phyloP scores from a whole-genome alignment of 78 protist species.

The Dictyostelium capitatum region DNA sequence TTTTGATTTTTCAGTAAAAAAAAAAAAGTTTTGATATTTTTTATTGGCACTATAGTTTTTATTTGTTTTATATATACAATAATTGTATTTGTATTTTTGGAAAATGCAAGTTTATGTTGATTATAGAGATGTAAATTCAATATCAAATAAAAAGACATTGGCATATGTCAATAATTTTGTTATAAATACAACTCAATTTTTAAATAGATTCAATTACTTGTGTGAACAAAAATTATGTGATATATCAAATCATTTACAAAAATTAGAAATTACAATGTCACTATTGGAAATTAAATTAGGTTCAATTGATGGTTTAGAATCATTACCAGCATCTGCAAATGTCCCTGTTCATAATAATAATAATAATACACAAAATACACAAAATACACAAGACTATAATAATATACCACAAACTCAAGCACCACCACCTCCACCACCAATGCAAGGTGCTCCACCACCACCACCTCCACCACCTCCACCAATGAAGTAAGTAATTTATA shows the following conservation, averaged over 20 bases:
- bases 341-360: constrained; percentile 22
- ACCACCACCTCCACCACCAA: constrained; percentile 6
- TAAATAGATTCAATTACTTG: constrained; percentile 74
- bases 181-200: constrained; percentile 82
- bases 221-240: constrained; percentile 78
- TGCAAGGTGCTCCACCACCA: constrained; percentile 24
- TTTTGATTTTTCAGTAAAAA: neutral
- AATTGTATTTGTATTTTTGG: neutral
- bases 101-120: constrained; percentile 77
- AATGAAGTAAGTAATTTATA: neutral
- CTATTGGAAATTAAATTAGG: constrained; percentile 74
- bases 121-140: constrained; percentile 50
- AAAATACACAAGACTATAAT: neutral
- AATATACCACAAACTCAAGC: neutral
- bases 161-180: constrained; percentile 78
- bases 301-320: constrained; percentile 78
- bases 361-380: neutral
- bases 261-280: constrained; percentile 77
- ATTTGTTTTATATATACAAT: neutral
- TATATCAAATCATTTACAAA: constrained; percentile 46
- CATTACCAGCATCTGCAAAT: constrained; percentile 34
- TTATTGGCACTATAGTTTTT: neutral
- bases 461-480: constrained; percentile 86
- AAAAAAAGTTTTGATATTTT: neutral
- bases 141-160: constrained; percentile 74